Base-by-base conservation (phyloP, 441 rosid genomes). In the Erysimum pusillum region DNA sequence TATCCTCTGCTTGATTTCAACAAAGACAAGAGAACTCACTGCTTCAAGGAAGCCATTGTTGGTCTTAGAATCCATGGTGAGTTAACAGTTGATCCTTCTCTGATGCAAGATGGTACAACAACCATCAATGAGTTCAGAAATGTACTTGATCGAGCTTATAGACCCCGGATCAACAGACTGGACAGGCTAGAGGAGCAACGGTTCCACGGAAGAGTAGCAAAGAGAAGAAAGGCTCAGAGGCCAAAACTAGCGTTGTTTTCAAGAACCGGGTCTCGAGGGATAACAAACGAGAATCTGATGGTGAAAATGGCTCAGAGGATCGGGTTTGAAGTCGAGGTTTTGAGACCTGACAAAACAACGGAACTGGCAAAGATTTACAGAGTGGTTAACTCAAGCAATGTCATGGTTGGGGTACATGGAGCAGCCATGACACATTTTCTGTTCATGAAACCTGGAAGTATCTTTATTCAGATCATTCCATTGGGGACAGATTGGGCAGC, bases 381-480 rank as follows among this genome's bases (percentile, higher is more conserved):
- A 22, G 87, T 63, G 39, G 83, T 93, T 5, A 93, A 93, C 80
- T 87, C 99, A 25, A 95, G 98, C 63, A 88, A 85, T 20, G 97
- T 87, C 22, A 87, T 95, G 97, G 79, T 91, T 48, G 99, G 98
- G 10, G 99, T 93, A 54, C 99, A 95, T 48, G 98, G 99, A 61
- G 99, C 99, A 35, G 97, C 98, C 57, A 90, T 95, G 99, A 95
- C 99, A 0, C 99, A 96, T 80, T 89, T 93, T 58, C 84, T 96
- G 15, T 96, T 93, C 79, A 84, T 93, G 95, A 90, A 60, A 78
- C 94, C 98, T 1, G 85, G 89, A 44, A 80, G 86, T 3, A 89
- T 90, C 67, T 93, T 91, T 46, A 83, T 96, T 73, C 99, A 96
- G 60, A 87, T 96, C 41, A 83, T 96, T 77, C 97, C 98, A 39